A percentile compares a stretch with the other conserved stretches of the same genome.
Evolutionary conservation across 306 rosid genomes (phyloP).

Genomic region (Prosopis cineraria): DNA sequence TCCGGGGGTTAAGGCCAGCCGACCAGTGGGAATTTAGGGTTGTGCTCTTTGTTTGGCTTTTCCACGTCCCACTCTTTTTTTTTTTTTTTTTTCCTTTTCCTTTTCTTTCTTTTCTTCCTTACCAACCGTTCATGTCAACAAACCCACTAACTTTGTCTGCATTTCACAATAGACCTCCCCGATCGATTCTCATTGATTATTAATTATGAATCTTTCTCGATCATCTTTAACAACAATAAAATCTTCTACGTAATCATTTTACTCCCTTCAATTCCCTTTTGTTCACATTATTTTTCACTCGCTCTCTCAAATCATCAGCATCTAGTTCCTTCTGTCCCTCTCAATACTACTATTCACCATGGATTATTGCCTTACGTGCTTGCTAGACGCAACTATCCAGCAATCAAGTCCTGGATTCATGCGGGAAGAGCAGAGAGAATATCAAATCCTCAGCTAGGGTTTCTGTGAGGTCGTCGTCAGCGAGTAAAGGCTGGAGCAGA

Average conservation of each 20-base stretch:
- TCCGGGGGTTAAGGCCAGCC: constrained; percentile 63
- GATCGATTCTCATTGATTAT: background rate
- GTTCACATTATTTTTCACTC: background rate
- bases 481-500: background rate
- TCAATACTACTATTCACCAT: background rate
- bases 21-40: constrained; percentile 48
- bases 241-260: constrained; percentile 35
- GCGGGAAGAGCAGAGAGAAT: background rate
- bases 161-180: constrained; percentile 25
- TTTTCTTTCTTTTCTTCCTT: constrained; percentile 37
- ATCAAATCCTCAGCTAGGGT: background rate
- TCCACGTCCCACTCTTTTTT: constrained; percentile 31
- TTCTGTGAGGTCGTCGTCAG: background rate
- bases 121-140: constrained; percentile 53
- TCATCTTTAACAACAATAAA: background rate
- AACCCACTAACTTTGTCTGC: constrained; percentile 51
- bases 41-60: constrained; percentile 69
- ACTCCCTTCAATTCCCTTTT: background rate
- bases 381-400: constrained; percentile 2
- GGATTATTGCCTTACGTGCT: constrained; percentile 7
- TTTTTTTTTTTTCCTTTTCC: too few relatives aligned
- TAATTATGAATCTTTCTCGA: constrained; percentile 18
- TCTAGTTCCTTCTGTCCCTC: background rate
- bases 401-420: background rate
- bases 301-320: background rate